phyloP scores from a whole-genome alignment of 306 rosid genomes.

The Vigna mungo region DNA sequence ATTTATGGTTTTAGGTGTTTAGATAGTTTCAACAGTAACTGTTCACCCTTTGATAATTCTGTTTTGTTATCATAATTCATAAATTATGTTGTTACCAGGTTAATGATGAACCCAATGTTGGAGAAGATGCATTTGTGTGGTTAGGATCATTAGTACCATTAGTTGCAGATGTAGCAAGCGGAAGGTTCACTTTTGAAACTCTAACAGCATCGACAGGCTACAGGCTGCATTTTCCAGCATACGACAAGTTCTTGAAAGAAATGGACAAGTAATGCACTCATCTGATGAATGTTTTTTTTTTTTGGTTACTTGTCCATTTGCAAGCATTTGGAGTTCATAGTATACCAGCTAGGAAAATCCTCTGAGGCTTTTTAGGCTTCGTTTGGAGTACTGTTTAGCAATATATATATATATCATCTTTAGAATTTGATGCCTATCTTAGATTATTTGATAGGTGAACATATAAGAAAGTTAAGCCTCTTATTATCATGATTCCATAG shows the following conservation, averaged over 20 bases:
- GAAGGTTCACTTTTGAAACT: slow-evolving; percentile 82
- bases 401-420: background rate
- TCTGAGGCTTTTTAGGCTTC: background rate
- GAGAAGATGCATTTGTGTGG: slow-evolving; percentile 97
- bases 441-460: background rate
- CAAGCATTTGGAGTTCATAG: slow-evolving; percentile 27
- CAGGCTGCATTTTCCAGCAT: slow-evolving; percentile 86
- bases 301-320: background rate
- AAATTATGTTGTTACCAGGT: slow-evolving; percentile 54
- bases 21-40: background rate
- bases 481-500: slow-evolving; percentile 47
- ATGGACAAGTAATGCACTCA: slow-evolving; percentile 62
- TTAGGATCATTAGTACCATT: slow-evolving; percentile 74
- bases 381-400: background rate
- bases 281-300: slow-evolving; percentile 5
- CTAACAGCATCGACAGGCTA: slow-evolving; percentile 77
- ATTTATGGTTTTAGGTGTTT: slow-evolving; percentile 1
- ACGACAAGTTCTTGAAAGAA: slow-evolving; percentile 75
- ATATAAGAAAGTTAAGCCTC: background rate
- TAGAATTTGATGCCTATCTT: slow-evolving; percentile 1
- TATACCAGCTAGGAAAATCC: slow-evolving; percentile 12
- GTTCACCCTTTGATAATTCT: slow-evolving; percentile 11
- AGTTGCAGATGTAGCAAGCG: slow-evolving; percentile 78
- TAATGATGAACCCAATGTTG: slow-evolving; percentile 64
- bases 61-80: slow-evolving; percentile 31